Base-by-base conservation (phyloP, 2,329 filamentous ascomycete species). In the Clarireedia paspali region DNA sequence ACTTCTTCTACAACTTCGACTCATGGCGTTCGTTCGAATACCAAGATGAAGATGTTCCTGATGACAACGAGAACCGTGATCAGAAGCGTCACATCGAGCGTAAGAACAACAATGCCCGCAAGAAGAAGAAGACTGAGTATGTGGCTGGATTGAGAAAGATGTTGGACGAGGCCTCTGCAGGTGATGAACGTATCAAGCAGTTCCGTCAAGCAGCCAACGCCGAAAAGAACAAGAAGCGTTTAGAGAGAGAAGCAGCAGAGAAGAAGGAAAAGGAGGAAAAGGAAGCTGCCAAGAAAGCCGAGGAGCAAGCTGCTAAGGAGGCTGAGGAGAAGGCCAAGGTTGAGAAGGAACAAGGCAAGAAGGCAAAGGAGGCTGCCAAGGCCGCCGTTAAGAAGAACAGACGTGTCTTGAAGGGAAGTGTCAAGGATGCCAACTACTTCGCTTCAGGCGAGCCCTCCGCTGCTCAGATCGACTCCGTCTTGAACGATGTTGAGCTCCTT, bases 331-430 rank as follows among this genome's bases (percentile, higher is more conserved):
- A 85, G 44, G 89, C 91, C 62, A 97, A 97, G 81, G 81, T 79
- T 5, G 85, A 90, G 57, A 88, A 88, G 64, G 91, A 92, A 64
- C 81, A 87, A 61, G 77, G 77, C 68, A 99, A 97, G 84, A 99
- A 99, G 82, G 87, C 88, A 59, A 99, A 97, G 80, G 94, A 99
- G 75, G 92, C 92, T 2, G 94, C 94, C 57, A 99, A 99, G 85
- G 96, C 91, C 70, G 94, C 94, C 14, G 88, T 94, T 68, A 99
- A 99, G 88, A 99, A 99, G 88, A 99, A 99, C 83, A 96, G 96
- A 83, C 90, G 94, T 79, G 88, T 97, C 48, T 85, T 99, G 66
- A 91, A 95, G 74, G 85, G 84, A 60, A 91, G 89, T 63, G 88
- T 92, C 74, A 99, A 99, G 81, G 94, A 99, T 64, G 91, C 89